Base-by-base conservation (phyloP, 768 basidiomycete genomes). In the Leccinum pellstonianum region DNA sequence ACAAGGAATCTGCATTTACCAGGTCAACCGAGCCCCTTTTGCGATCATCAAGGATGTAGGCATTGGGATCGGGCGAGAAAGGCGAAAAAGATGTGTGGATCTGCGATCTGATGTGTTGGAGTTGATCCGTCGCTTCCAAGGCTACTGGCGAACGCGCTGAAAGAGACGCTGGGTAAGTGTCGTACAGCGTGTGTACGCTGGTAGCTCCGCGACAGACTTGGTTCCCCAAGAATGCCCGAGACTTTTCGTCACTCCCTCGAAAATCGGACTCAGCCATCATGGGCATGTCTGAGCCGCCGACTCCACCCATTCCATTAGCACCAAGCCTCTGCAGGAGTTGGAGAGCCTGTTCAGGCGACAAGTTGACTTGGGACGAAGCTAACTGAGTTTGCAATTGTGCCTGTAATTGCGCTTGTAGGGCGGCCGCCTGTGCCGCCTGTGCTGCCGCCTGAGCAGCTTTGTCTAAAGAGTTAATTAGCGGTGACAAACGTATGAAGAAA, bases 401-500 rank as follows among this genome's bases (percentile, higher is more conserved):
- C 59, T 79, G 78, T 15, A 74, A 62, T 56, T 77, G 78, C 25
- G 76, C 69, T 56, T 89, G 86, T 52, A 89, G 73, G 41, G 90
- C 86, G 25, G 88, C 87, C 14, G 87, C 84, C 70, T 92, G 90
- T 8, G 89, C 86, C 14, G 86, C 86, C 66, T 92, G 91, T 8
- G 91, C 92, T 17, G 92, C 92, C 3, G 92, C 92, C 71, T 93
- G 92, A 5, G 92, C 91, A 17, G 92, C 92, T 79, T 94, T 94
- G 73, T 93, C 92, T 93, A 61, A 29, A 55, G 47, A 46, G 51
- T 41, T 12, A 51, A 54, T 63, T 12, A 65, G 56, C 62, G 48
- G 46, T 17, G 31, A 56, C 25, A 23, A 49, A 38, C 15, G 9
- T 35, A 43, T 21, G 41, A 10, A 33, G 15, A 35, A 54, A 46